phyloP scores from a whole-genome alignment of 805 yeast genomes.

The Candida succiphila region DNA sequence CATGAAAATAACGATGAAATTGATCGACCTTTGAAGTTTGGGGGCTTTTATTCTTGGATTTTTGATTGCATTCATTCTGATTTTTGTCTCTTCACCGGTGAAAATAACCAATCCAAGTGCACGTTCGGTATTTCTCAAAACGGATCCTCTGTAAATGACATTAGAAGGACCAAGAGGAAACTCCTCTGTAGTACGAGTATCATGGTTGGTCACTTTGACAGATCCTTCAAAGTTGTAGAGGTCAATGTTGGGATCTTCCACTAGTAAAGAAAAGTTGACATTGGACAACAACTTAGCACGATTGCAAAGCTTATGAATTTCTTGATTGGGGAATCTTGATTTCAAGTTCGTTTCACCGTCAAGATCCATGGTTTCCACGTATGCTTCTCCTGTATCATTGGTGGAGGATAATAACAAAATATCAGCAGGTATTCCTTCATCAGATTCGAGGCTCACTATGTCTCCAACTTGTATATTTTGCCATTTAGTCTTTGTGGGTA shows the following conservation, averaged over 20 bases:
- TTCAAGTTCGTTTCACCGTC: slow-evolving; percentile 97
- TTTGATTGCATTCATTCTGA: slow-evolving; percentile 87
- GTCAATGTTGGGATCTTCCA: slow-evolving; percentile 90
- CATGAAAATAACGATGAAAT: slow-evolving; percentile 79
- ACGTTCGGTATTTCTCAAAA: slow-evolving; percentile 72
- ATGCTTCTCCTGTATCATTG: slow-evolving; percentile 54
- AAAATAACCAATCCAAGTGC: slow-evolving; percentile 76
- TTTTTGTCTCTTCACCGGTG: slow-evolving; percentile 93
- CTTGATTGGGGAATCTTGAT: slow-evolving; percentile 57
- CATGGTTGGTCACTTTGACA: slow-evolving; percentile 24
- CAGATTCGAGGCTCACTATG: slow-evolving; percentile 56
- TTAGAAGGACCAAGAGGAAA: slow-evolving; percentile 72
- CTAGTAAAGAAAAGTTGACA: slow-evolving; percentile 43
- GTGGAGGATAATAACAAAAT: slow-evolving; percentile 60
- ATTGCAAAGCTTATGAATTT: slow-evolving; percentile 41
- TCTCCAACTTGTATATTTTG: slow-evolving; percentile 82
- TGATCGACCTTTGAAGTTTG: slow-evolving; percentile 73
- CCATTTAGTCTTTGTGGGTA: slow-evolving; percentile 40
- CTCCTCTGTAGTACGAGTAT: slow-evolving; percentile 18
- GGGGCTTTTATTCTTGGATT: slow-evolving; percentile 93
- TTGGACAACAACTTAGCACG: slow-evolving; percentile 40
- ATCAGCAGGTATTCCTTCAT: slow-evolving; percentile 96
- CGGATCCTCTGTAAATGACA: slow-evolving; percentile 84
- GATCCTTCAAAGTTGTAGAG: slow-evolving; percentile 88
- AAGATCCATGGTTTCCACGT: slow-evolving; percentile 91